These are phyloP conservation scores for Sarcodon aspratus DNA, from an alignment of 768 basidiomycete genomes.

Conservation along the genomic window DNA sequence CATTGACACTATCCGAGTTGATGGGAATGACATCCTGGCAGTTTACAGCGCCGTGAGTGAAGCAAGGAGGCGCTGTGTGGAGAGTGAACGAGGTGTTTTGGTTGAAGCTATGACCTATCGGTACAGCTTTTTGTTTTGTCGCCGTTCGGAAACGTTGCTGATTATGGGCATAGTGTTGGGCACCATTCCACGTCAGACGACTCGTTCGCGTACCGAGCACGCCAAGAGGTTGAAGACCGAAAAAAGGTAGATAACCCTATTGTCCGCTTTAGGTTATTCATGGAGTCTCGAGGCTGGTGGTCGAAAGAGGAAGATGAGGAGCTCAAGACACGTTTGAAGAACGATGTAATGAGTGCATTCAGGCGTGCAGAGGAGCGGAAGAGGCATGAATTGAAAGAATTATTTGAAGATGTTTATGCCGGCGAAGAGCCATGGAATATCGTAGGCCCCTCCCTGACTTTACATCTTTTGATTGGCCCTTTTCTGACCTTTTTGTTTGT, in stretches of 20 bases:
- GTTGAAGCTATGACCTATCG: conserved; percentile 91
- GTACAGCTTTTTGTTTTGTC: conserved; percentile 20
- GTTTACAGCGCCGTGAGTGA: conserved; percentile 67
- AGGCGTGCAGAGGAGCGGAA: conserved; percentile 62
- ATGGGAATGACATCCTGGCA: conserved; percentile 88
- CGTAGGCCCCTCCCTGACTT: conserved; percentile 33
- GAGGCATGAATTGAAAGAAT: conserved; percentile 58
- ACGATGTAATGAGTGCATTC: conserved; percentile 70
- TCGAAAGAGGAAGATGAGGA: conserved; percentile 59
- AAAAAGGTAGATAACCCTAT: conserved; percentile 89
- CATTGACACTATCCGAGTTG: conserved; percentile 83
- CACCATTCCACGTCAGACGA: conserved; percentile 95
- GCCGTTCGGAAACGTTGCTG: background rate
- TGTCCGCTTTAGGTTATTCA: conserved; percentile 70
- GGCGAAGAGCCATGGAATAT: conserved; percentile 80
- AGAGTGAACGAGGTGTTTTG: conserved; percentile 72
- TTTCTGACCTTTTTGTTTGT: conserved; percentile 2
- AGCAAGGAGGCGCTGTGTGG: conserved; percentile 58
- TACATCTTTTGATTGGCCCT: conserved; percentile 1
- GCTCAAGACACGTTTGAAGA: conserved; percentile 55
- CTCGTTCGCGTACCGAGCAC: conserved; percentile 84
- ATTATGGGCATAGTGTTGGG: conserved; percentile 47
- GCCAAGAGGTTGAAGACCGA: conserved; percentile 84
- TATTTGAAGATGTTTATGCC: conserved; percentile 84
- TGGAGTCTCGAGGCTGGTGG: conserved; percentile 86